Evolutionary conservation across 257 asterid genomes (phyloP).

Genomic region (Solanum chiquidenum): DNA sequence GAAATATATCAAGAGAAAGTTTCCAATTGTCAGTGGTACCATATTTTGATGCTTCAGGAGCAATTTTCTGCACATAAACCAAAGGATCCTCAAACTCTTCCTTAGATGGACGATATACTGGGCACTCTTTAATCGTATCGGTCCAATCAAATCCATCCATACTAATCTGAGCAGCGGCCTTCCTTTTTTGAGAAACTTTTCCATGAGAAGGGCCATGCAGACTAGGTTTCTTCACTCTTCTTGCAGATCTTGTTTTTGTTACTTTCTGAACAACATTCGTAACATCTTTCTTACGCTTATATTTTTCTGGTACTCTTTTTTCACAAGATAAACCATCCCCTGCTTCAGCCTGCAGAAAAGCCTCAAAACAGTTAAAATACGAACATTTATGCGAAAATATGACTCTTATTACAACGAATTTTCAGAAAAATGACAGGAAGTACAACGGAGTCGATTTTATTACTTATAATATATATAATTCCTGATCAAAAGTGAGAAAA

Average conservation of each 20-base stretch:
- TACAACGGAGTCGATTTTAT: neutral
- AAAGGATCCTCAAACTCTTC: slow-evolving; percentile 37
- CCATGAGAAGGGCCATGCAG: neutral
- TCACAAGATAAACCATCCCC: neutral
- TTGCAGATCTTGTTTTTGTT: neutral
- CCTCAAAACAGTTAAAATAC: neutral
- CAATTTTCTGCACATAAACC: slow-evolving; percentile 19
- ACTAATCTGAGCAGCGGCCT: neutral
- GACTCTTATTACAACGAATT: neutral
- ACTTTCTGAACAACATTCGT: neutral
- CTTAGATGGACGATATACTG: slow-evolving; percentile 27
- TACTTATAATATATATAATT: neutral
- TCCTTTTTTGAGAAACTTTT: neutral
- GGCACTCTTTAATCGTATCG: slow-evolving; percentile 17
- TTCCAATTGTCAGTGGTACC: slow-evolving; percentile 10
- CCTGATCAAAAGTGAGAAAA: neutral
- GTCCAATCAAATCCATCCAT: slow-evolving; percentile 10
- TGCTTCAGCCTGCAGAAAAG: neutral
- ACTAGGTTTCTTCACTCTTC: neutral
- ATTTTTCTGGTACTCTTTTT: neutral
- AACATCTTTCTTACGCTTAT: neutral
- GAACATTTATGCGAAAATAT: neutral
- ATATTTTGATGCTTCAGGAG: slow-evolving; percentile 35
- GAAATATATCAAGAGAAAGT: neutral
- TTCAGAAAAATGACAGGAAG: neutral